Base-by-base conservation (phyloP, 2,329 filamentous ascomycete genomes). In the Trichothecium sympodiale region DNA sequence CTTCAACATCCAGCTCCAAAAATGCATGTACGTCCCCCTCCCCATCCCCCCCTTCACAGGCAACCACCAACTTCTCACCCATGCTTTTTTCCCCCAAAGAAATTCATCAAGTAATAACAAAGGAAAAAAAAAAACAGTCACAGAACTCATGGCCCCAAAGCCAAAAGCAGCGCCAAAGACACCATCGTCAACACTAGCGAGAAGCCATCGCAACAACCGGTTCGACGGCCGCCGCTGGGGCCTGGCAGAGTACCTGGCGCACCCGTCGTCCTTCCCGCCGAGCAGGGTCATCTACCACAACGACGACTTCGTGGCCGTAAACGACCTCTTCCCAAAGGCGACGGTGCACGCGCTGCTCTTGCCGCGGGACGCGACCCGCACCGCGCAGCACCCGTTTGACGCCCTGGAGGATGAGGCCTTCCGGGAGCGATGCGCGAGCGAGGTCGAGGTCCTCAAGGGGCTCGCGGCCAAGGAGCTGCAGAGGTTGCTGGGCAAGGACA, bases 291-390 rank as follows among this genome's bases (percentile, higher is more conserved):
- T 89, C 45, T 77, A 77, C 47, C 65, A 80, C 58, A 76, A 74
- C 46, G 65, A 74, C 9, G 64, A 76, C 41, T 86, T 83, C 45
- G 82, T 88, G 37, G 71, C 77, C 15, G 83, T 96, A 54, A 71
- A 80, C 47, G 91, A 98, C 61, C 65, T 77, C 41, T 98, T 77
- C 53, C 88, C 91, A 8, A 98, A 96, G 58, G 75, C 83, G 4
- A 77, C 74, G 4, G 67, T 95, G 4, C 91, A 98, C 61, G 69
- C 85, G 2, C 81, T 98, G 3, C 74, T 96, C n/a, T 75, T 96
- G 5, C 85, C 88, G 6, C 81, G 88, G 34, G 74, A 81, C 29
- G 51, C 65, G 1, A 49, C 54, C 3, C 74, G 77, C 51, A 75
- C 68, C 46, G 60, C 67, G 5, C 61, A 76, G 9, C 82, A 94